Percentiles rank a stretch among this genome's conserved stretches.
These are phyloP conservation scores for Coniochaeta sp. DNA, from an alignment of 2,329 filamentous ascomycete genomes.

Conservation along the genomic window DNA sequence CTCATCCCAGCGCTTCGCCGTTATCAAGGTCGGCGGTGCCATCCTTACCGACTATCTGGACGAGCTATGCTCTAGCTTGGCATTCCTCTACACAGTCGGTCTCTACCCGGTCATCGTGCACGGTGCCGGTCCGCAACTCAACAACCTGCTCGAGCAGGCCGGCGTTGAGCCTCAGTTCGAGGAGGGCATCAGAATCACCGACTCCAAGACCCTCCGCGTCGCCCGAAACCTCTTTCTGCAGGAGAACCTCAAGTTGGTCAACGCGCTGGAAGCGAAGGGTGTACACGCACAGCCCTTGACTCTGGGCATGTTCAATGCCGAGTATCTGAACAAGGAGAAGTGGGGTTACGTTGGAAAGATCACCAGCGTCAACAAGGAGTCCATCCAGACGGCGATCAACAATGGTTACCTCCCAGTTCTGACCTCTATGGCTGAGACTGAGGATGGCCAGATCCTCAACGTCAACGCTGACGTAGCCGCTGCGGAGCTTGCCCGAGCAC, in stretches of 20 bases:
- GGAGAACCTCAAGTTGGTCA: conserved; percentile 88
- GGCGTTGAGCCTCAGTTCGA: conserved; percentile 94
- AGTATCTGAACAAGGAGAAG: conserved; percentile 94
- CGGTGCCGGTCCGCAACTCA: conserved; percentile 90
- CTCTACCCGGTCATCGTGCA: conserved; percentile 95
- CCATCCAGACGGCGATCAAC: conserved; percentile 85
- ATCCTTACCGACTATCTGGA: conserved; percentile 93
- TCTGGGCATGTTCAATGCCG: conserved; percentile 81
- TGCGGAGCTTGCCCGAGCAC: conserved; percentile 78
- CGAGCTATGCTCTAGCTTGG: conserved; percentile 79
- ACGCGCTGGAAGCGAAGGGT: conserved; percentile 83
- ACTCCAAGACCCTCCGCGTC: conserved; percentile 87
- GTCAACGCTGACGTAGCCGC: conserved; percentile 97
- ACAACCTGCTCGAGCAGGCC: conserved; percentile 80
- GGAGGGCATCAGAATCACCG: conserved; percentile 91
- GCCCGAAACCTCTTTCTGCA: conserved; percentile 89
- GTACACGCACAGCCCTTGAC: conserved; percentile 85
- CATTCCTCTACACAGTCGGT: conserved; percentile 90
- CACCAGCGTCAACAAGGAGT: conserved; percentile 80
- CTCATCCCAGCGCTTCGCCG: conserved; percentile 92
- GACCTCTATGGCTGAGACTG: conserved; percentile 92
- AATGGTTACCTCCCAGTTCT: conserved; percentile 88
- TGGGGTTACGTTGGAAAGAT: conserved; percentile 96
- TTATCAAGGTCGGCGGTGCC: conserved; percentile 96
- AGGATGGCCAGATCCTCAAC: conserved; percentile 87